Conservation (phyloP, 345 rosid species). For the Hibiscus syriacus region DNA sequence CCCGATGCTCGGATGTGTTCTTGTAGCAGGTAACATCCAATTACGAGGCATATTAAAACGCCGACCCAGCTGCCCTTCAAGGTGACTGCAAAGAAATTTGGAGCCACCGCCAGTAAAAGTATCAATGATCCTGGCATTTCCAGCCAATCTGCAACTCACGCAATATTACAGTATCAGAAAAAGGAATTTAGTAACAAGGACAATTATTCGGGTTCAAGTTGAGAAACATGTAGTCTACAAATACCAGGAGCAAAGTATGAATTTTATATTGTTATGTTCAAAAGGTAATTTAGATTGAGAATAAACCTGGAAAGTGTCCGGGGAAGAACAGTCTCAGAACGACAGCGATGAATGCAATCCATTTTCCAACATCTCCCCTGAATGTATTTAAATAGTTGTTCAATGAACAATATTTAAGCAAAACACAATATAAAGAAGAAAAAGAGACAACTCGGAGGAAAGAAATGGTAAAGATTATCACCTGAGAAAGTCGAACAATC, state of each 20-base stretch:
- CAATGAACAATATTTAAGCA: background rate
- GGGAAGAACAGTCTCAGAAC: constrained; percentile 79
- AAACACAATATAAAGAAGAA: background rate
- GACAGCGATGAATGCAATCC: constrained; percentile 66
- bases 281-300: background rate
- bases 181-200: constrained; percentile 27
- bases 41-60: constrained; percentile 52
- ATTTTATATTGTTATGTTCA: background rate
- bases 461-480: constrained; percentile 16
- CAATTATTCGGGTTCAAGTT: background rate
- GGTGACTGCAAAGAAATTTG: background rate
- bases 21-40: constrained; percentile 83
- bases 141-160: background rate
- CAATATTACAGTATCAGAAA: constrained; percentile 29
- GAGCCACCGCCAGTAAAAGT: constrained; percentile 2
- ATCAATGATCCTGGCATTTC: constrained; percentile 4
- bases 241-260: background rate
- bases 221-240: background rate
- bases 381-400: background rate
- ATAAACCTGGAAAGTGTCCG: constrained; percentile 63
- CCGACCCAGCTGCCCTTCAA: constrained; percentile 25
- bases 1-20: constrained; percentile 90
- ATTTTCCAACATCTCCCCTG: no score
- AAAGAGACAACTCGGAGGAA: background rate
- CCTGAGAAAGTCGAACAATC: constrained; percentile 65